Percentiles rank a stretch among this genome's conserved stretches.
Conservation (phyloP, 129 eudicot species). For the Saussurea involucrata region DNA sequence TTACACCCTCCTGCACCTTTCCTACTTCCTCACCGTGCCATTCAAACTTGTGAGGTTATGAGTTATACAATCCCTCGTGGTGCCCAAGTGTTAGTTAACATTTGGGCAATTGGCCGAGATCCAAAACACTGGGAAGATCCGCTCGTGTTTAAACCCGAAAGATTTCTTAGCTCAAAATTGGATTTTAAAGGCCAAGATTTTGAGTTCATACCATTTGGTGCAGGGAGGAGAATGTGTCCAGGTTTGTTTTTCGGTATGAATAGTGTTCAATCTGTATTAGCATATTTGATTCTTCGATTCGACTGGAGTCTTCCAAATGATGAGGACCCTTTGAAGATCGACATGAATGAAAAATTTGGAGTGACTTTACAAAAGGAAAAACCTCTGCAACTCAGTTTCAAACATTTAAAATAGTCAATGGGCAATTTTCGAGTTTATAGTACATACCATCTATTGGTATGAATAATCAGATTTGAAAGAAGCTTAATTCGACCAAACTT, state of each 20-base stretch:
- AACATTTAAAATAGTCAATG: neutral
- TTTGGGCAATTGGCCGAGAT: constrained; percentile 29
- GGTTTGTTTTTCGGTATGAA: constrained; percentile 7
- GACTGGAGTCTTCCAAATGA: neutral
- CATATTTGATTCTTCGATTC: constrained; percentile 9
- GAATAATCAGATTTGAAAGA: neutral
- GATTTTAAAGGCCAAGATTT: constrained; percentile 1
- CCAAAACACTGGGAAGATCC: constrained; percentile 20
- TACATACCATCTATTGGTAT: neutral
- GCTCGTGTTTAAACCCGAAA: constrained; percentile 14
- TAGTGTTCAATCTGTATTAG: constrained; percentile 2
- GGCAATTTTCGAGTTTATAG: neutral
- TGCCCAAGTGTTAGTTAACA: constrained; percentile 10
- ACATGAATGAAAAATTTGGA: neutral
- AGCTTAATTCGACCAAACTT: neutral
- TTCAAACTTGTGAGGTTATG: constrained; percentile 23
- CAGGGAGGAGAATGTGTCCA: constrained; percentile 26
- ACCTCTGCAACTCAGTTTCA: neutral
- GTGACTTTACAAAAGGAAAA: neutral
- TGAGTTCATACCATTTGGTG: constrained; percentile 14
- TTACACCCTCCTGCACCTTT: constrained; percentile 37
- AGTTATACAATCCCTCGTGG: constrained; percentile 21
- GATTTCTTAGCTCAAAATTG: constrained; percentile 12
- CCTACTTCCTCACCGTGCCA: constrained; percentile 22
- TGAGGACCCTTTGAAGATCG: neutral